Evolutionary conservation across 805 yeast genomes (phyloP).

Genomic region (Helenozyma baotianmanensis): DNA sequence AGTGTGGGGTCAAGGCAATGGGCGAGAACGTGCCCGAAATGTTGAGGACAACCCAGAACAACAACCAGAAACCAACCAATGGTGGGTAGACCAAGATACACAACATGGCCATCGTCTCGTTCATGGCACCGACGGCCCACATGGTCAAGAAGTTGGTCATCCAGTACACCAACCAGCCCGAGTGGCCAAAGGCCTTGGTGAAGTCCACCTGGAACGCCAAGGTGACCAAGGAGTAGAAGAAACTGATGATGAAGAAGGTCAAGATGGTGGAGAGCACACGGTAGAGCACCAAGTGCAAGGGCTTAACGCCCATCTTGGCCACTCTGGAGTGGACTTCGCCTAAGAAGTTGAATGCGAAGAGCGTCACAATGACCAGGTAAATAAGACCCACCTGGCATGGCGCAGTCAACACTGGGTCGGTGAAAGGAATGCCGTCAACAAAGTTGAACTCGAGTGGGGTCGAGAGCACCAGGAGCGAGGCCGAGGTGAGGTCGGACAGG

Average conservation of each 20-base stretch:
- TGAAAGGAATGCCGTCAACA: conserved; percentile 48
- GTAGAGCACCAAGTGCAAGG: conserved; percentile 46
- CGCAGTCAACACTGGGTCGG: conserved; percentile 50
- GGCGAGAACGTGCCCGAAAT: conserved; percentile 68
- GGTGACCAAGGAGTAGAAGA: conserved; percentile 56
- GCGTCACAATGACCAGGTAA: conserved; percentile 65
- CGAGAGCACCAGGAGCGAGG: conserved; percentile 20
- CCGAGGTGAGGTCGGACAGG: conserved; percentile 9
- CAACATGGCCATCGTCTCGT: conserved; percentile 58
- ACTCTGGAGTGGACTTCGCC: conserved; percentile 47
- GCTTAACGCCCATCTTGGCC: conserved; percentile 39
- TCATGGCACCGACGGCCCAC: conserved; percentile 74
- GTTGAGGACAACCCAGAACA: conserved; percentile 65
- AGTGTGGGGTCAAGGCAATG: conserved; percentile 50
- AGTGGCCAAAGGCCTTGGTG: conserved; percentile 52
- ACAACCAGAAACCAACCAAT: conserved; percentile 63
- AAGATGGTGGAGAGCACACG: conserved; percentile 47
- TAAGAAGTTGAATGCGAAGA: conserved; percentile 66
- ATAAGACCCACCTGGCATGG: conserved; percentile 75
- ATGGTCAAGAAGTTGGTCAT: conserved; percentile 61
- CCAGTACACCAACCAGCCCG: conserved; percentile 77
- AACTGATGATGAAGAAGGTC: conserved; percentile 53
- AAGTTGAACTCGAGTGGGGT: conserved; percentile 31
- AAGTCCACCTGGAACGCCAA: conserved; percentile 66
- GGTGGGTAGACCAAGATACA: conserved; percentile 56